phyloP scores from a whole-genome alignment of 352 stramenopile species.

The Phytopythium sindhum region DNA sequence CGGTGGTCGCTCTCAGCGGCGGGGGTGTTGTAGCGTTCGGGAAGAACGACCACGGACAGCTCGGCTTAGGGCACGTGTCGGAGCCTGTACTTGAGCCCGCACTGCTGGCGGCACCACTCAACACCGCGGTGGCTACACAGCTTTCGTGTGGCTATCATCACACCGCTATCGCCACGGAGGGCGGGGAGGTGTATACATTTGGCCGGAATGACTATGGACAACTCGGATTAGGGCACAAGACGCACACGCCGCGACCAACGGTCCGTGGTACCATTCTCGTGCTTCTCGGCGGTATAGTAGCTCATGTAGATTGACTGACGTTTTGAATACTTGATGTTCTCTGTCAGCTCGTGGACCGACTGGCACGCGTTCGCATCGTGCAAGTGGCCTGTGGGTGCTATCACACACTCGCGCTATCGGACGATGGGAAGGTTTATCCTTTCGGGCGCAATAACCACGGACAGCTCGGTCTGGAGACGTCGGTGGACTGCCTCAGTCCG shows the following conservation, averaged over 20 bases:
- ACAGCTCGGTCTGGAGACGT: slow-evolving; percentile 83
- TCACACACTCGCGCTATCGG: slow-evolving; percentile 77
- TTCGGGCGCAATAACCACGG: slow-evolving; percentile 94
- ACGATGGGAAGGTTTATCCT: slow-evolving; percentile 87
- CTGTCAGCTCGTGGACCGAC: slow-evolving; percentile 42
- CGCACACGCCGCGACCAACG: slow-evolving; percentile 48
- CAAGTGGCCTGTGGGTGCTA: slow-evolving; percentile 84
- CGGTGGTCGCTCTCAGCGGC: slow-evolving; percentile 50
- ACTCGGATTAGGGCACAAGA: slow-evolving; percentile 87
- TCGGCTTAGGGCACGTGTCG: slow-evolving; percentile 67
- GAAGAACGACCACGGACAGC: slow-evolving; percentile 92
- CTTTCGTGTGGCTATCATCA: slow-evolving; percentile 92
- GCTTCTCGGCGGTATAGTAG: not conserved
- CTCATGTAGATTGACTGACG: not conserved
- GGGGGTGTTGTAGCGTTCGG: slow-evolving; percentile 83
- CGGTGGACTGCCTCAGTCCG: slow-evolving; percentile 64
- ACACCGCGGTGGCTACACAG: slow-evolving; percentile 61
- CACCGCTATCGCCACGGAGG: slow-evolving; percentile 72
- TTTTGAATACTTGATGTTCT: slow-evolving; percentile 2
- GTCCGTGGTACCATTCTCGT: slow-evolving; percentile 20
- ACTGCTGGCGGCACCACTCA: slow-evolving; percentile 44
- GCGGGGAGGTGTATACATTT: slow-evolving; percentile 80
- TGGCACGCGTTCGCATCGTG: slow-evolving; percentile 54
- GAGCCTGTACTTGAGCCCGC: slow-evolving; percentile 45
- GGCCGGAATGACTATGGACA: slow-evolving; percentile 93